Base-by-base conservation (phyloP, 1,139 yeast genomes). In the Scheffersomyces insectosa region DNA sequence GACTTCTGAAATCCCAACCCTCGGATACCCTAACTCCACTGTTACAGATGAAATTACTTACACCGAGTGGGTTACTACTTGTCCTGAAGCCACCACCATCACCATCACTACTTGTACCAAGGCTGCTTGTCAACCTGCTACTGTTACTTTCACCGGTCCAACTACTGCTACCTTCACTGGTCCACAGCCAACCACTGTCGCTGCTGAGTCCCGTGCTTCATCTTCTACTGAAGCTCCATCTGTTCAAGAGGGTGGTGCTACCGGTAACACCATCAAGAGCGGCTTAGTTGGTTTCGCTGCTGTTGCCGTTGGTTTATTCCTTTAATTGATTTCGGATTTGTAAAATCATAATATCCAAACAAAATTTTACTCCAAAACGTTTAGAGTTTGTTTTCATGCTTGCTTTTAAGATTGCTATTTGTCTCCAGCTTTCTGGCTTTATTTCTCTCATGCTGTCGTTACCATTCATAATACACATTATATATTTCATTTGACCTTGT, bases 141-240 rank as follows among this genome's bases (percentile, higher is more conserved):
- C 38, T 36, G 39, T 50, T 45, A 50, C 56, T 34, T 54, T 47
- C 33, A 20, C 54, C 16, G 41, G 37, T 25, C 49, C 46, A 28
- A 45, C 52, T 42, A 52, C 56, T 46, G 38, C 52, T 42, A 49
- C 54, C 42, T 35, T 52, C 48, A 30, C 40, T 23, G 41, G 47
- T 50, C 56, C 61, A 66, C 78, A 70, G 55, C 63, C 78, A 43
- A 66, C 62, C 43, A 65, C 58, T 51, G 9, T 45, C 42, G 51
- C 51, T 37, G 52, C 46, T 36, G 48, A 35, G 23, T 38, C 42
- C 32, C 14, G 40, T 37, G 30, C 28, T 32, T 35, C 45, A 9
- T 12, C 28, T n/a, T 16, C 13, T 12, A 14, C 42, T 13, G 20
- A 20, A 35, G 25, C 37, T n/a, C 33, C 28, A 15, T 16, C 38